A percentile compares a stretch with the other conserved stretches of the same genome.
phyloP scores from a whole-genome alignment of 1,284 basidiomycete species.

The Trametes versicolor region DNA sequence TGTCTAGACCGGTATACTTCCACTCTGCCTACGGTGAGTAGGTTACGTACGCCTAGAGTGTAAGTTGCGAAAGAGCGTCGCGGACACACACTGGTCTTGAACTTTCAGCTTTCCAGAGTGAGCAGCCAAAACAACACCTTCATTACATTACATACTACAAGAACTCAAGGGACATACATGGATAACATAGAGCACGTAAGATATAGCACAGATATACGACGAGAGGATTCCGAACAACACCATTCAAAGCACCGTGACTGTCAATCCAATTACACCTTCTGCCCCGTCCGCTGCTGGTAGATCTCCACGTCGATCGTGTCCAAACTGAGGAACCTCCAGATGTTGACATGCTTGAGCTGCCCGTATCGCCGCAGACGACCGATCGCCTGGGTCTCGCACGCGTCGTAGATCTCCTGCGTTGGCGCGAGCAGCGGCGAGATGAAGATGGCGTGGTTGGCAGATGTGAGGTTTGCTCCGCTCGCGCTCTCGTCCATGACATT shows the following conservation, averaged over 20 bases:
- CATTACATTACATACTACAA: too few relatives aligned
- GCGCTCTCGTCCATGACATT: slow-evolving; percentile 96
- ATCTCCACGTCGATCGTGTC: slow-evolving; percentile 91
- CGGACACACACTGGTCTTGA: too few relatives aligned
- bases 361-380: slow-evolving; percentile 90
- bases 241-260: background rate
- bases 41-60: too few relatives aligned
- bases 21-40: too few relatives aligned
- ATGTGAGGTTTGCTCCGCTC: slow-evolving; percentile 92
- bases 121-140: too few relatives aligned
- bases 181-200: background rate
- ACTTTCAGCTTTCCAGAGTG: too few relatives aligned
- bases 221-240: background rate
- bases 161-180: too few relatives aligned
- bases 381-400: slow-evolving; percentile 90
- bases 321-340: slow-evolving; percentile 83
- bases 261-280: slow-evolving; percentile 33
- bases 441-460: slow-evolving; percentile 95
- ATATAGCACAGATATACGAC: background rate
- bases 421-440: slow-evolving; percentile 87
- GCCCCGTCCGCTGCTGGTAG: slow-evolving; percentile 59
- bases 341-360: slow-evolving; percentile 81
- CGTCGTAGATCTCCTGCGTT: slow-evolving; percentile 84
- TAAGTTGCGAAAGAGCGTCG: too few relatives aligned
- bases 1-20: too few relatives aligned